Percentiles rank a stretch among this genome's conserved stretches.
Evolutionary conservation across 2,329 filamentous ascomycete species (phyloP).

Genomic region (Fusarium subtropicale): DNA sequence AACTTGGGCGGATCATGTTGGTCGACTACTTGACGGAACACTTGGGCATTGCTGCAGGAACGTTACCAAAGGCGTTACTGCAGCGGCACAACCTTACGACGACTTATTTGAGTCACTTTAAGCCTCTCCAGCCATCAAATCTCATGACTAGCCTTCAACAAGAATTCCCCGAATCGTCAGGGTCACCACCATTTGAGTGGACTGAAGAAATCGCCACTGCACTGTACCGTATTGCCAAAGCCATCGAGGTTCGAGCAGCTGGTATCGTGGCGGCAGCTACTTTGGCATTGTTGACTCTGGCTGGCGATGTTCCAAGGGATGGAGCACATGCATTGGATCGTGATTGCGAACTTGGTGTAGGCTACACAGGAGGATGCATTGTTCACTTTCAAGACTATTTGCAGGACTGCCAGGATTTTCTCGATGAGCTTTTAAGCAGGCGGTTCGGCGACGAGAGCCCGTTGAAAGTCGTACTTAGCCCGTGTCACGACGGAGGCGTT

Average conservation of each 20-base stretch:
- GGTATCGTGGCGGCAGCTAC: slow-evolving; percentile 79
- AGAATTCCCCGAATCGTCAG: slow-evolving; percentile 64
- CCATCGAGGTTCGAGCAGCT: slow-evolving; percentile 78
- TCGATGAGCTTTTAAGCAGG: slow-evolving; percentile 64
- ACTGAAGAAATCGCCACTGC: slow-evolving; percentile 67
- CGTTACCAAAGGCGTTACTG: slow-evolving; percentile 66
- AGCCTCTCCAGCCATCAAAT: slow-evolving; percentile 61
- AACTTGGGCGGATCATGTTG: slow-evolving; percentile 78
- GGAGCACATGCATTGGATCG: slow-evolving; percentile 26
- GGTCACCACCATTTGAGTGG: slow-evolving; percentile 68
- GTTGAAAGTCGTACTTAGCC: slow-evolving; percentile 61
- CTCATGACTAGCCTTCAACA: slow-evolving; percentile 61
- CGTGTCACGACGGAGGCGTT: slow-evolving; percentile 72
- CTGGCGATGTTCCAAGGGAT: slow-evolving; percentile 70
- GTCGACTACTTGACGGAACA: slow-evolving; percentile 69
- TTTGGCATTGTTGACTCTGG: slow-evolving; percentile 75
- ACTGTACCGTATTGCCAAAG: slow-evolving; percentile 74
- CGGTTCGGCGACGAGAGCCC: slow-evolving; percentile 48
- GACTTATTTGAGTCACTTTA: slow-evolving; percentile 77
- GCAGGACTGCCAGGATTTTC: slow-evolving; percentile 74
- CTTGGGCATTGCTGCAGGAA: slow-evolving; percentile 54
- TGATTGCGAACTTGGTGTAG: slow-evolving; percentile 73
- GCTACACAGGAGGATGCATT: slow-evolving; percentile 84
- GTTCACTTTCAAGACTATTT: slow-evolving; percentile 82
- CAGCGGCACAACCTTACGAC: slow-evolving; percentile 75